Evolutionary conservation across 2,329 filamentous ascomycete genomes (phyloP).

Genomic region (Calonectria montana): DNA sequence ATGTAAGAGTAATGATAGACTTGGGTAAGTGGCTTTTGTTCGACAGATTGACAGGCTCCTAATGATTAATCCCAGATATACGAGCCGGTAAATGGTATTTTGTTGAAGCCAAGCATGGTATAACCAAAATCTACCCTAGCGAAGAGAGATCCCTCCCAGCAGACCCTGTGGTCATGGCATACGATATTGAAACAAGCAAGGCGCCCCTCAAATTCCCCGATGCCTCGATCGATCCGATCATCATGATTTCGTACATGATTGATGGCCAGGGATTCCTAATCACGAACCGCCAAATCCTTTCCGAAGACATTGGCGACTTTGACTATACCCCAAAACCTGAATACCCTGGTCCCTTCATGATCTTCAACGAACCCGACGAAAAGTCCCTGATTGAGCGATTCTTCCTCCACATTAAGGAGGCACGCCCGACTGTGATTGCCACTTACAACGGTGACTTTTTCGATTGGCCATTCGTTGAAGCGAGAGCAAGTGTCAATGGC

Average conservation of each 20-base stretch:
- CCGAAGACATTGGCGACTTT: slow-evolving; percentile 96
- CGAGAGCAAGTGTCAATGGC: slow-evolving; percentile 89
- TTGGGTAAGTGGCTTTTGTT: slow-evolving; percentile 65
- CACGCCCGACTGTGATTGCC: slow-evolving; percentile 93
- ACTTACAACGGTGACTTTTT: slow-evolving; percentile 99
- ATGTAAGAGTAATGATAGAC: slow-evolving; percentile 98
- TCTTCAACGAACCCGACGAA: slow-evolving; percentile 98
- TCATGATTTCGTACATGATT: slow-evolving; percentile 99
- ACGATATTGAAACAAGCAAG: slow-evolving; percentile 98
- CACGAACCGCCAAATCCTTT: slow-evolving; percentile 97
- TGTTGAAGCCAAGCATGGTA: slow-evolving; percentile 92
- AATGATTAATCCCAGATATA: slow-evolving; percentile 72
- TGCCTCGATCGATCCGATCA: slow-evolving; percentile 92
- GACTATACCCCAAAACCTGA: slow-evolving; percentile 98
- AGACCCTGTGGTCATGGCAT: slow-evolving; percentile 98
- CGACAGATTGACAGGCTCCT: slow-evolving; percentile 7
- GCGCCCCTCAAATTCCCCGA: slow-evolving; percentile 97
- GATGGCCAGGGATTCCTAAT: slow-evolving; percentile 98
- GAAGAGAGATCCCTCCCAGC: slow-evolving; percentile 90
- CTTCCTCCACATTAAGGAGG: slow-evolving; percentile 95
- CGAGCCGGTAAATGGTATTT: slow-evolving; percentile 97
- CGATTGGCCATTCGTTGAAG: slow-evolving; percentile 99
- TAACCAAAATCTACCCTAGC: slow-evolving; percentile 84
- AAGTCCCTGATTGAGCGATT: slow-evolving; percentile 89
- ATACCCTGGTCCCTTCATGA: slow-evolving; percentile 94